Percentiles rank a stretch among this genome's conserved stretches.
phyloP scores from a whole-genome alignment of 768 basidiomycete genomes.

The Tricholoma saponaceum region DNA sequence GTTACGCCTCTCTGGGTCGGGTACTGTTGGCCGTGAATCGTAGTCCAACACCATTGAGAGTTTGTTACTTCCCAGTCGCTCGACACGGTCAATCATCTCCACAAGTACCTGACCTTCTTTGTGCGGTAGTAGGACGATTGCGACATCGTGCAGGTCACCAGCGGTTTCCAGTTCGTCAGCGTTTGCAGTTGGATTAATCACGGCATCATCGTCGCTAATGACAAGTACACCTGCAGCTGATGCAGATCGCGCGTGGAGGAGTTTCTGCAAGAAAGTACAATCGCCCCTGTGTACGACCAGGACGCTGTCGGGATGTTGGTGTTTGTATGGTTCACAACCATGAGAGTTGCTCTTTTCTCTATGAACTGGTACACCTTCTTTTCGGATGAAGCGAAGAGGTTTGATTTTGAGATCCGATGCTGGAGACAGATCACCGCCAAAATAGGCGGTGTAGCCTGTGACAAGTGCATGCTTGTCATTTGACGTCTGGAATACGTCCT shows the following conservation, averaged over 20 bases:
- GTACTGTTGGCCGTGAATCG: constrained; percentile 24
- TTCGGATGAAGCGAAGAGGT: constrained; percentile 42
- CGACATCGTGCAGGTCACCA: constrained; percentile 55
- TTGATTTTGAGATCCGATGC: constrained; percentile 17
- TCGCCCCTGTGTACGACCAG: constrained; percentile 71
- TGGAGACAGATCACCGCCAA: constrained; percentile 59
- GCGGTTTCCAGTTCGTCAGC: constrained; percentile 49
- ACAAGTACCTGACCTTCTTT: constrained; percentile 49
- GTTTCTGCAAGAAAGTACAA: constrained; percentile 88
- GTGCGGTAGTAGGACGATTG: constrained; percentile 53
- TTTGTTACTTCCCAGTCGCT: constrained; percentile 40
- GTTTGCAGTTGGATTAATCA: constrained; percentile 66
- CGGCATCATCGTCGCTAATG: constrained; percentile 54
- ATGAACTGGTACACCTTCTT: constrained; percentile 51
- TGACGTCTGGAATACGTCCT: constrained; percentile 21
- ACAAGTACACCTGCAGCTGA: constrained; percentile 80
- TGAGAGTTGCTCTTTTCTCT: constrained; percentile 47
- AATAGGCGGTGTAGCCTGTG: constrained; percentile 61
- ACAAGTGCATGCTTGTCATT: constrained; percentile 44
- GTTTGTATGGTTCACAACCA: constrained; percentile 58
- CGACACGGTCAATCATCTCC: constrained; percentile 52
- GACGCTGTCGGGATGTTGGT: constrained; percentile 44
- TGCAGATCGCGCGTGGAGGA: constrained; percentile 60
- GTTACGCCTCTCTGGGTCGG: constrained; percentile 20
- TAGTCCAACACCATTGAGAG: constrained; percentile 50